Base-by-base conservation (phyloP, 2,329 filamentous ascomycete species). In the Penicillium brasilianum region DNA sequence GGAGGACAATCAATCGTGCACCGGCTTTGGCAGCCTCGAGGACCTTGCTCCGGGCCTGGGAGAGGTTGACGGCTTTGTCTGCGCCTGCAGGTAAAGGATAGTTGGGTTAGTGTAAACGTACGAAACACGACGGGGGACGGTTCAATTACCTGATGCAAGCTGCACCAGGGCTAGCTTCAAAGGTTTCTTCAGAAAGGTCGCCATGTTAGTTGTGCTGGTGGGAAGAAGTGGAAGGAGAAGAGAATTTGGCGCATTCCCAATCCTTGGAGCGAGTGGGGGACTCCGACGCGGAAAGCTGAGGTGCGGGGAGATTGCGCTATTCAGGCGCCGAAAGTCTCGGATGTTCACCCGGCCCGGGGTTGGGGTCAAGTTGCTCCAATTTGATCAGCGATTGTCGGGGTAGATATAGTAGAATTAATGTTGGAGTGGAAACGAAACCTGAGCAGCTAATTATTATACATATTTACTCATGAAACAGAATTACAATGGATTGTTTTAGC, bases 1-100 rank as follows among this genome's bases (percentile, higher is more conserved):
- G 95, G 18, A 99, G 86, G 36, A 98, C 92, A 66, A 98, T 89
- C 61, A 99, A 88, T 59, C 90, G 88, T 62, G 94, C 92, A 68
- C 94, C 94, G 3, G 81, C 81, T 28, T 82, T 77, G 25, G 92
- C 89, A 5, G 95, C 94, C 76, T 92, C 88, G 64, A 92, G 85
- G 60, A 98, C 93, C 75, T 95, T 93, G 46, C 84, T 83, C 59
- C 91, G 89, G 13, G 95, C 94, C 75, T 89, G 89, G 22, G 84
- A 75, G 65, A 99, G 91, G 80, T 99, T 99, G 67, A 85, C 85
- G 11, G 88, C 75, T 82, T 99, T 99, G 82, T 97, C 92, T 66
- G 89, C 80, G 63, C 91, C 83, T 89, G 44, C 9, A 16, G 37
- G 37, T 8, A 39, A 43, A 37, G 3, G 6, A 28, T 22, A 11